A percentile compares a stretch with the other conserved stretches of the same genome.
These are phyloP conservation scores for Teunomyces stri DNA, from an alignment of 805 yeast species.

Conservation along the genomic window DNA sequence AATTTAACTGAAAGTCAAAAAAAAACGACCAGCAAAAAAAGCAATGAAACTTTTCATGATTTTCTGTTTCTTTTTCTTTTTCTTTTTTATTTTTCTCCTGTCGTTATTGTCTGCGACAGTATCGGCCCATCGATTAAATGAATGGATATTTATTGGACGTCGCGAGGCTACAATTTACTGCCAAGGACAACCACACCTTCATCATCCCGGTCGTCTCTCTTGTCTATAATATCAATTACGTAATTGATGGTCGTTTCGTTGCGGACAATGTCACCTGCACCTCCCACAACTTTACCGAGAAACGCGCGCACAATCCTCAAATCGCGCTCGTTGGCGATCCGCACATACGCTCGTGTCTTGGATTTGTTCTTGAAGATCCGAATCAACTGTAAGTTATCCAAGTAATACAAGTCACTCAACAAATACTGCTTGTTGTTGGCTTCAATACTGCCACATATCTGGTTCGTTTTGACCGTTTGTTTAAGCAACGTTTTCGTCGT, in stretches of 20 bases:
- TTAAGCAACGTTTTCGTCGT: slow-evolving; percentile 33
- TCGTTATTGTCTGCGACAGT: too few relatives aligned
- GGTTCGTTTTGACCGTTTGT: slow-evolving; percentile 16
- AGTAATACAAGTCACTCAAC: slow-evolving; percentile 36
- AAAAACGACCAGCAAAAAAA: too few relatives aligned
- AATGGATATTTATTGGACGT: neutral
- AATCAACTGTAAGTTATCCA: slow-evolving; percentile 33
- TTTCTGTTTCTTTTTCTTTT: too few relatives aligned
- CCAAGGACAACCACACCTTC: neutral
- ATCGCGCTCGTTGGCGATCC: slow-evolving; percentile 27
- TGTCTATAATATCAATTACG: slow-evolving; percentile 35
- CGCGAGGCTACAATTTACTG: neutral
- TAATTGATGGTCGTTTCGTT: slow-evolving; percentile 24
- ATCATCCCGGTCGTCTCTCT: slow-evolving; percentile 19
- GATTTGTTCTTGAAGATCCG: slow-evolving; percentile 40
- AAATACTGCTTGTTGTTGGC: slow-evolving; percentile 42
- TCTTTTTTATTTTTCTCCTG: neutral
- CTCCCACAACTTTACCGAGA: slow-evolving; percentile 16
- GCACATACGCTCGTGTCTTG: slow-evolving; percentile 40
- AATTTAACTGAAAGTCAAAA: too few relatives aligned
- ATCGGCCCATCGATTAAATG: too few relatives aligned
- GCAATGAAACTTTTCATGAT: too few relatives aligned
- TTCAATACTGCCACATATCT: slow-evolving; percentile 19
- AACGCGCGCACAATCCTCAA: slow-evolving; percentile 23
- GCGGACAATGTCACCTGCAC: slow-evolving; percentile 7